phyloP scores from a whole-genome alignment of 345 rosid genomes.

The Rhizophora mangle region DNA sequence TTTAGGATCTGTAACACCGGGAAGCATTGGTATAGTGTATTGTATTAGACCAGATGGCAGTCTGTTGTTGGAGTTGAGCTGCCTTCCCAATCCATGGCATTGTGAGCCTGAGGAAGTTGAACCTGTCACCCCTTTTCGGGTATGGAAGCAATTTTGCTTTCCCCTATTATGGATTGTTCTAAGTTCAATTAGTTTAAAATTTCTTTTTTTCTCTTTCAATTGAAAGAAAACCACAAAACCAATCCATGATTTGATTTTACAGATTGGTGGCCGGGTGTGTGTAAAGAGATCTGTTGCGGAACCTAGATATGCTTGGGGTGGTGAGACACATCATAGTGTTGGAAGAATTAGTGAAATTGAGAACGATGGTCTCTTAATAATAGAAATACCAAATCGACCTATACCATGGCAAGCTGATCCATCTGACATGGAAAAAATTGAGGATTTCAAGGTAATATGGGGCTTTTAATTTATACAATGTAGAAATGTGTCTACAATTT shows the following conservation, averaged over 20 bases:
- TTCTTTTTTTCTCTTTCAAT: not conserved
- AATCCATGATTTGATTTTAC: conserved; percentile 22
- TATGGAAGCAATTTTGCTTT: conserved; percentile 15
- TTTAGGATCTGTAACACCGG: conserved; percentile 86
- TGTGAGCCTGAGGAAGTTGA: conserved; percentile 99
- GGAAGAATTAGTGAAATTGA: conserved; percentile 90
- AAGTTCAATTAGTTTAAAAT: not conserved
- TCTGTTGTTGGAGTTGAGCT: conserved; percentile 80
- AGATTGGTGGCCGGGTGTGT: conserved; percentile 91
- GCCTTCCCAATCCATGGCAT: conserved; percentile 85
- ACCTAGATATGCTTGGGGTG: conserved; percentile 99
- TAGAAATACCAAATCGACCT: conserved; percentile 88
- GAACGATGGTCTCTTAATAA: conserved; percentile 86
- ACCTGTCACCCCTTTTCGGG: conserved; percentile 84
- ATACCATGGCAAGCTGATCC: conserved; percentile 99
- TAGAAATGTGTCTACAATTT: not conserved
- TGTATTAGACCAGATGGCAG: conserved; percentile 96
- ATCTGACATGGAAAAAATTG: conserved; percentile 98
- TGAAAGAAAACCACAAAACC: not conserved
- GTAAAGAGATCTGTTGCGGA: conserved; percentile 98
- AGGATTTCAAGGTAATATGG: conserved; percentile 75
- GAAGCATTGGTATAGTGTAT: conserved; percentile 93
- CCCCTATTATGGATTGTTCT: not conserved
- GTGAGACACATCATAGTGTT: conserved; percentile 99
- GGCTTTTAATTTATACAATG: not conserved